Conservation (phyloP, 768 basidiomycete species). For the Chiua virens region DNA sequence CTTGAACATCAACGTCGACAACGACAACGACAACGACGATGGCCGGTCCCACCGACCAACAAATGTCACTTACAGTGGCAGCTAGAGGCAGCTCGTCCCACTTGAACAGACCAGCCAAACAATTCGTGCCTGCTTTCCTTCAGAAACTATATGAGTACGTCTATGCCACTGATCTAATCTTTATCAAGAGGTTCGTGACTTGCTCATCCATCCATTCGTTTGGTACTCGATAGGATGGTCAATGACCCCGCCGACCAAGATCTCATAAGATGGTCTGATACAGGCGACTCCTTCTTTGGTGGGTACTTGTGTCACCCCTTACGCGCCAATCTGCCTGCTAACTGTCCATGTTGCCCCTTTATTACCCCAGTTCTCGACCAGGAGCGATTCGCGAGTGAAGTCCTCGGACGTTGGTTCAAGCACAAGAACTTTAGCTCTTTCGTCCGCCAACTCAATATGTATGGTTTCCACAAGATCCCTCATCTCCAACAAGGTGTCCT, state of each 20-base stretch:
- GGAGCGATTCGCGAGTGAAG: conserved; percentile 85
- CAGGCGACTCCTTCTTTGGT: conserved; percentile 94
- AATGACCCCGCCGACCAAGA: conserved; percentile 80
- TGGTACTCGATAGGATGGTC: conserved; percentile 67
- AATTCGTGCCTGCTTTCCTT: conserved; percentile 77
- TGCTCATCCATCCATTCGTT: conserved; percentile 7
- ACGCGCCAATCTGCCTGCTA: neutral
- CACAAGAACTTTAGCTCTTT: conserved; percentile 96
- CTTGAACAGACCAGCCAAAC: conserved; percentile 46
- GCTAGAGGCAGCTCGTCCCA: conserved; percentile 39
- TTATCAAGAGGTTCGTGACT: conserved; percentile 6
- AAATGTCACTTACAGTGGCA: conserved; percentile 55
- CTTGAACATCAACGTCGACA: conserved; percentile 1
- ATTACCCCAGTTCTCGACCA: conserved; percentile 74
- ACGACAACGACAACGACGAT: conserved; percentile 15
- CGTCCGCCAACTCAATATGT: conserved; percentile 95
- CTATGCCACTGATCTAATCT: conserved; percentile 10
- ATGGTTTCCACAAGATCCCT: conserved; percentile 94
- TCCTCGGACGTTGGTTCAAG: conserved; percentile 95
- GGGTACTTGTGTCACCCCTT: conserved; percentile 7
- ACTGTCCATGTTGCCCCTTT: neutral
- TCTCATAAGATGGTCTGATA: conserved; percentile 89
- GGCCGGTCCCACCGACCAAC: conserved; percentile 52
- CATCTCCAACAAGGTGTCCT: conserved; percentile 95
- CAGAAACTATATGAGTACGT: conserved; percentile 90